Conservation (phyloP, 1,284 basidiomycete genomes). For the Vanrija sp. region DNA sequence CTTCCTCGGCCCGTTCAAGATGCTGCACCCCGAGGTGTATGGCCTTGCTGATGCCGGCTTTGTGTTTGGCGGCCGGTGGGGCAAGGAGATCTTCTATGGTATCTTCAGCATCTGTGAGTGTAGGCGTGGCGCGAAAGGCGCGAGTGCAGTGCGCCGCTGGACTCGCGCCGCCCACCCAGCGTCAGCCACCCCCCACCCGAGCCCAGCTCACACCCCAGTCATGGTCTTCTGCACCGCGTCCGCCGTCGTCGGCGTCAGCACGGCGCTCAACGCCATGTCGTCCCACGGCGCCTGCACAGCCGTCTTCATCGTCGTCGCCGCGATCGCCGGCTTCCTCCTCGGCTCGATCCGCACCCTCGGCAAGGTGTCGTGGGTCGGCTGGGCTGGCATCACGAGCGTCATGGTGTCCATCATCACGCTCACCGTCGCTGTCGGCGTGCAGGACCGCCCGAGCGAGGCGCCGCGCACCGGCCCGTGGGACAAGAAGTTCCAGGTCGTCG, state of each 20-base stretch:
- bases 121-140: too few species aligned
- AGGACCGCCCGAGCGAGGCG: conserved; percentile 41
- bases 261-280: conserved; percentile 35
- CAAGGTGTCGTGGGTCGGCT: conserved; percentile 37
- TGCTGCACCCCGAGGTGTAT: conserved; percentile 21
- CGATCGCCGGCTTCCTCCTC: conserved; percentile 30
- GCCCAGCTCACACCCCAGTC: neutral
- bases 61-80: conserved; percentile 24
- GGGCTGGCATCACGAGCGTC: conserved; percentile 36
- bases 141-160: too few species aligned
- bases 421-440: conserved; percentile 40
- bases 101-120: conserved; percentile 10
- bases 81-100: conserved; percentile 24
- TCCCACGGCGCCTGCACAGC: conserved; percentile 37
- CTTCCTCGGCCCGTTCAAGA: conserved; percentile 22
- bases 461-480: conserved; percentile 35
- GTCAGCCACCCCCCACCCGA: too few species aligned
- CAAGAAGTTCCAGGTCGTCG: conserved; percentile 29
- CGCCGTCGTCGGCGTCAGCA: conserved; percentile 28
- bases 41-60: conserved; percentile 28
- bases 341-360: conserved; percentile 33
- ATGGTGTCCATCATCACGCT: conserved; percentile 32
- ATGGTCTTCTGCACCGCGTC: conserved; percentile 29
- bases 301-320: conserved; percentile 31
- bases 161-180: too few species aligned